A percentile compares a stretch with the other conserved stretches of the same genome.
Conservation (phyloP, 1,284 basidiomycete species). For the Puccinia novopanici region DNA sequence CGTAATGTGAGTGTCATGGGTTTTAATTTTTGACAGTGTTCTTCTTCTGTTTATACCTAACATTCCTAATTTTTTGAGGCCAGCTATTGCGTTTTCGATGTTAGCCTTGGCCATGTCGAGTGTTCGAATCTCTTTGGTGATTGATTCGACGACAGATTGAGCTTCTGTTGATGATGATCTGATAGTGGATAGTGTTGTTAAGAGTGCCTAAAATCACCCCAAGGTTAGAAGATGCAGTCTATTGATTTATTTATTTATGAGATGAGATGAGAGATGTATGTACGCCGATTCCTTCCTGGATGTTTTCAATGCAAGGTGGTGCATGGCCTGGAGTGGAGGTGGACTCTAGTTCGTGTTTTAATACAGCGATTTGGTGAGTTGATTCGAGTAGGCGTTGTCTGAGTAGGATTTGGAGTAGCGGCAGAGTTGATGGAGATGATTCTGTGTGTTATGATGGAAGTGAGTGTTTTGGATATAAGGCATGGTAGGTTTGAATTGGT, state of each 20-base stretch:
- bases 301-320: constrained; percentile 7
- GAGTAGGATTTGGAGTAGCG: constrained; percentile 40
- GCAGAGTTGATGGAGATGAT: constrained; percentile 36
- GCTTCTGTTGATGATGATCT: constrained; percentile 73
- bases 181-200: constrained; percentile 48
- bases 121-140: constrained; percentile 94
- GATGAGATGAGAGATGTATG: background rate
- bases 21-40: no score
- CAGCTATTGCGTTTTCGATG: constrained; percentile 82
- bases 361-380: constrained; percentile 17
- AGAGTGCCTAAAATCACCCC: constrained; percentile 38
- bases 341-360: constrained; percentile 22
- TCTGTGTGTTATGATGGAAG: constrained; percentile 7
- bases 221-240: background rate
- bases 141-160: constrained; percentile 89
- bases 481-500: constrained; percentile 10
- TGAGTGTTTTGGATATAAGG: background rate
- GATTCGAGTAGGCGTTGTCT: constrained; percentile 40
- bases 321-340: background rate
- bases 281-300: constrained; percentile 48
- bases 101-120: constrained; percentile 94
- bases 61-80: constrained; percentile 87
- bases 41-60: no score
- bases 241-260: background rate
- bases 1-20: background rate